Evolutionary conservation across 371 early-diverging fungal species (phyloP).

Genomic region (Mucor indicus): DNA sequence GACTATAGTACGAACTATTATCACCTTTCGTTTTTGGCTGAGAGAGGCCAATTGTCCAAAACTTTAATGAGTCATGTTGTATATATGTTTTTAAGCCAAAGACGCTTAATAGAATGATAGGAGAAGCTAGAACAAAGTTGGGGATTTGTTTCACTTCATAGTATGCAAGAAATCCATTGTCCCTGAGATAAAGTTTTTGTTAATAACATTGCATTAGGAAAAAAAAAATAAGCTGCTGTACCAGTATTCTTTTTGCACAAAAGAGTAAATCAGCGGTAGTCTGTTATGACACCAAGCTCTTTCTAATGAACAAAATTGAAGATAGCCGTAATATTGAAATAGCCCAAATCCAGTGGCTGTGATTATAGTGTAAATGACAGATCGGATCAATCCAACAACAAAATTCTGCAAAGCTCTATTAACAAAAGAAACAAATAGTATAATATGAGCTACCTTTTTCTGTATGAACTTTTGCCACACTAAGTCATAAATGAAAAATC

Average conservation of each 20-base stretch:
- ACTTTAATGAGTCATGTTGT: conserved; percentile 45
- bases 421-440: neutral
- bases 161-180: conserved; percentile 82
- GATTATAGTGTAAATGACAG: conserved; percentile 39
- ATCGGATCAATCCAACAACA: conserved; percentile 27
- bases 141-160: conserved; percentile 81
- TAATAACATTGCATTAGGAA: neutral
- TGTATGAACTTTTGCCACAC: conserved; percentile 9
- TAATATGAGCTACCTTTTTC: conserved; percentile 5
- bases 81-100: conserved; percentile 60
- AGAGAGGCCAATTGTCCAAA: conserved; percentile 50
- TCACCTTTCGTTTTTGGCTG: neutral
- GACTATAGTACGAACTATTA: conserved; percentile 7
- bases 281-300: conserved; percentile 73
- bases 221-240: conserved; percentile 17
- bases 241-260: conserved; percentile 91
- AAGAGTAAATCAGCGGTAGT: conserved; percentile 73
- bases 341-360: conserved; percentile 56
- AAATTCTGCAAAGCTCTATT: neutral
- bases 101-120: conserved; percentile 67
- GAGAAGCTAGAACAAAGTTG: conserved; percentile 86
- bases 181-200: conserved; percentile 40
- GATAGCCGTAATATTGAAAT: conserved; percentile 74
- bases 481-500: conserved; percentile 76
- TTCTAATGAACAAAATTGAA: conserved; percentile 51